phyloP scores from a whole-genome alignment of 2,329 filamentous ascomycete species.

The Aspergillaceae sp. region DNA sequence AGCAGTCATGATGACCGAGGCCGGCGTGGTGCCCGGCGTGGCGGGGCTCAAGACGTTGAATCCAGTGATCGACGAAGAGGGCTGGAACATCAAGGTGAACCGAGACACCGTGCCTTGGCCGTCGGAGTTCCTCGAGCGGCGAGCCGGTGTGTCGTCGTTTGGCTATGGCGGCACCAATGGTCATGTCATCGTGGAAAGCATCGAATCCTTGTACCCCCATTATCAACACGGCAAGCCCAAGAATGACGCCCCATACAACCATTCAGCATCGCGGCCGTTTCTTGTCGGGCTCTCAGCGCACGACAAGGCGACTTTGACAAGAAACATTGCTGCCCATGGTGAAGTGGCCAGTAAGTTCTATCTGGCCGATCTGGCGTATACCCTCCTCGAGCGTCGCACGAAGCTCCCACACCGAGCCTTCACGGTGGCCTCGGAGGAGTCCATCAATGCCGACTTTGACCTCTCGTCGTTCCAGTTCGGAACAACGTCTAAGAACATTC shows the following conservation, averaged over 20 bases:
- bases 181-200: slow-evolving; percentile 29
- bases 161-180: slow-evolving; percentile 27
- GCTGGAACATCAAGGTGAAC: neutral
- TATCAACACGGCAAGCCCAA: slow-evolving; percentile 1
- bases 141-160: slow-evolving; percentile 39
- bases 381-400: neutral
- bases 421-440: neutral
- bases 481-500: neutral
- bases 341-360: neutral
- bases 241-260: neutral
- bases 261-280: neutral
- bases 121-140: slow-evolving; percentile 8
- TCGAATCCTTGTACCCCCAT: neutral
- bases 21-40: slow-evolving; percentile 9
- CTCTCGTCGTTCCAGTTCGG: neutral
- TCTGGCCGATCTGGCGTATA: neutral
- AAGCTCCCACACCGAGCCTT: neutral
- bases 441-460: neutral
- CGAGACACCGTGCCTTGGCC: slow-evolving; percentile 4
- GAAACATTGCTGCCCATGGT: neutral
- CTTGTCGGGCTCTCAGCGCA: neutral
- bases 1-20: slow-evolving; percentile 11
- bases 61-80: slow-evolving; percentile 9
- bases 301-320: neutral
- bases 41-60: slow-evolving; percentile 14